These are phyloP conservation scores for Parastagonospora avenae DNA, from an alignment of 2,329 filamentous ascomycete species.

Conservation along the genomic window DNA sequence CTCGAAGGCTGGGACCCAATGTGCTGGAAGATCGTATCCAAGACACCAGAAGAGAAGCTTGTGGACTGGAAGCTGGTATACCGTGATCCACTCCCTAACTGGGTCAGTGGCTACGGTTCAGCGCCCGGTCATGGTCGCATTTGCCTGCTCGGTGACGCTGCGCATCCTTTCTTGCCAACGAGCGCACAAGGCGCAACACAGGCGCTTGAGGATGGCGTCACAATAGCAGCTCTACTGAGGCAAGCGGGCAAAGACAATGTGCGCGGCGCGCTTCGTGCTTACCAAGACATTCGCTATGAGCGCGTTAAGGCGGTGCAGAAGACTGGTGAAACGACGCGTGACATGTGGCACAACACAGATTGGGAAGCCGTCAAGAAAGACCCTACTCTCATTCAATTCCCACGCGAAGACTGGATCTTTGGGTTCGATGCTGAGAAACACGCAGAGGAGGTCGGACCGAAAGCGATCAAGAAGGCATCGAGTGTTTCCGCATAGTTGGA, in stretches of 20 bases:
- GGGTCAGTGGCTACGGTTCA: conserved; percentile 56
- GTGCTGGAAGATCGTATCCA: conserved; percentile 42
- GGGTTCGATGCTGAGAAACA: conserved; percentile 36
- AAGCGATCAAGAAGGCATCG: conserved; percentile 27
- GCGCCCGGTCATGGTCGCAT: conserved; percentile 48
- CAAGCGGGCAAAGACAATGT: conserved; percentile 40
- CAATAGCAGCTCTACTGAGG: conserved; percentile 31
- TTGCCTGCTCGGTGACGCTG: conserved; percentile 59
- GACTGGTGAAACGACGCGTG: conserved; percentile 40
- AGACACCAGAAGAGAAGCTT: conserved; percentile 43
- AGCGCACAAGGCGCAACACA: conserved; percentile 60
- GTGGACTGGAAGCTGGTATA: conserved; percentile 63
- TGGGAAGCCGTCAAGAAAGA: conserved; percentile 42
- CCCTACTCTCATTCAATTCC: conserved; percentile 35
- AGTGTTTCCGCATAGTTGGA: not conserved
- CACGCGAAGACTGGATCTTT: conserved; percentile 43
- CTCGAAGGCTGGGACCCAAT: conserved; percentile 42
- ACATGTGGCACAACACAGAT: conserved; percentile 44
- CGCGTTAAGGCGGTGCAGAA: conserved; percentile 42
- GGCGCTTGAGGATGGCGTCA: conserved; percentile 57
- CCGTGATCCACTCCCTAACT: conserved; percentile 58
- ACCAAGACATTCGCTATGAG: conserved; percentile 44
- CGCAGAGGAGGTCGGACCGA: conserved; percentile 36
- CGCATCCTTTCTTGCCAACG: conserved; percentile 61
- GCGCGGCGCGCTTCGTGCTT: conserved; percentile 31